These are phyloP conservation scores for Simmondsia chinensis DNA, from an alignment of 148 eudicot genomes.

Conservation along the genomic window DNA sequence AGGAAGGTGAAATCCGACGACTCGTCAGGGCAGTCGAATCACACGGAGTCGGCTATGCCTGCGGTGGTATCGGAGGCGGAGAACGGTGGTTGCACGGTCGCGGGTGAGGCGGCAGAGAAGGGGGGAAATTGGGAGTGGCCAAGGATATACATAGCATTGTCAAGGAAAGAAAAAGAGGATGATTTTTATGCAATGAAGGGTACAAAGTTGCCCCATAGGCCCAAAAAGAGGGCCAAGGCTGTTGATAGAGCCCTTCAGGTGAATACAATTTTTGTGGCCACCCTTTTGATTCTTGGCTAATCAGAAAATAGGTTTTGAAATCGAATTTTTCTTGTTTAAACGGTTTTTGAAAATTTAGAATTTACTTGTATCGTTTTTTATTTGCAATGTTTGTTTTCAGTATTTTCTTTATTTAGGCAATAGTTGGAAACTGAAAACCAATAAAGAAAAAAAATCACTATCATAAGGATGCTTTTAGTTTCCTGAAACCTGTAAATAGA, in stretches of 20 bases:
- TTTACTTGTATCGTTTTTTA: too few relatives aligned
- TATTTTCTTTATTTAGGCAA: too few relatives aligned
- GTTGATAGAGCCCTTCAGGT: slow-evolving; percentile 43
- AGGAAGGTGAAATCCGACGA: slow-evolving; percentile 19
- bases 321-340: too few relatives aligned
- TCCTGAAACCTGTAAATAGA: too few relatives aligned
- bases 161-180: slow-evolving; percentile 41
- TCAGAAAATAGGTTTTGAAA: too few relatives aligned
- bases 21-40: not conserved
- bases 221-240: slow-evolving; percentile 42
- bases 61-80: slow-evolving; percentile 10
- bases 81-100: slow-evolving; percentile 2
- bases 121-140: slow-evolving; percentile 35
- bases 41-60: too few relatives aligned
- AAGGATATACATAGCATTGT: slow-evolving; percentile 28
- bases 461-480: too few relatives aligned
- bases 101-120: slow-evolving; percentile 5
- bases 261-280: not conserved
- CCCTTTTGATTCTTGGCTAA: too few relatives aligned
- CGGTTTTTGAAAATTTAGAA: too few relatives aligned
- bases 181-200: slow-evolving; percentile 45
- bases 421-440: too few relatives aligned
- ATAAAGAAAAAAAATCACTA: too few relatives aligned
- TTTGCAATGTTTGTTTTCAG: too few relatives aligned
- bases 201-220: slow-evolving; percentile 38